Conservation (phyloP, 2,329 filamentous ascomycete genomes). For the Epichloe sp. region DNA sequence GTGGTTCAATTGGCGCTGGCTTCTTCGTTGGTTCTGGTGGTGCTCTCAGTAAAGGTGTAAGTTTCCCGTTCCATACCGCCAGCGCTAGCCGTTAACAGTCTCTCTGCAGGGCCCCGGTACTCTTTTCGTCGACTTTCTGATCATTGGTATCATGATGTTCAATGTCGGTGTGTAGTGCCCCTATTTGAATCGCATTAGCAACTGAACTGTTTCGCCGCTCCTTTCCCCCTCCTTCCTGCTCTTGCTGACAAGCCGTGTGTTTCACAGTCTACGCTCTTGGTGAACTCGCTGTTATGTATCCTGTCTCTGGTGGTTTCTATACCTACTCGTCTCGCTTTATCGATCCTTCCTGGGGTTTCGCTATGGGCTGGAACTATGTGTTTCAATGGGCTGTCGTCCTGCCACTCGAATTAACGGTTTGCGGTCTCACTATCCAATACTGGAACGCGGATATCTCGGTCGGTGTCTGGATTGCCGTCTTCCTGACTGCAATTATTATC, state of each 20-base stretch:
- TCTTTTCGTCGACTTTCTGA: constrained; percentile 5
- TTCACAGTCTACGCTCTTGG: constrained; percentile 38
- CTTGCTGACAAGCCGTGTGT: not conserved
- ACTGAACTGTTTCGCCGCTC: not conserved
- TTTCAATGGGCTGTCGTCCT: constrained; percentile 35
- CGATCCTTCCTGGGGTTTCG: constrained; percentile 43
- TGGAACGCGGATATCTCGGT: constrained; percentile 32
- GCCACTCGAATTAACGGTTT: constrained; percentile 35
- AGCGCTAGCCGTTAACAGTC: constrained; percentile 27
- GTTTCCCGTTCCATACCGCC: constrained; percentile 27
- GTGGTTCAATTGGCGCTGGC: constrained; percentile 48
- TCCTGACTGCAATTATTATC: constrained; percentile 30
- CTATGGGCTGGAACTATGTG: constrained; percentile 38
- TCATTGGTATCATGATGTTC: constrained; percentile 8
- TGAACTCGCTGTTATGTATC: constrained; percentile 44
- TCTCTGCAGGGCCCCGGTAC: constrained; percentile 5
- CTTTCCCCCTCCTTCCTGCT: not conserved
- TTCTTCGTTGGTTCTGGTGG: constrained; percentile 48
- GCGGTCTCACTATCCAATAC: constrained; percentile 35
- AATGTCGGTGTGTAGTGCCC: constrained; percentile 5
- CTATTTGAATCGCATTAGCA: not conserved
- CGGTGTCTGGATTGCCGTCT: constrained; percentile 38
- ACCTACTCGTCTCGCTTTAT: constrained; percentile 46
- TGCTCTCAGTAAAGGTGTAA: constrained; percentile 37
- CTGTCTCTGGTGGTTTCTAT: constrained; percentile 46